phyloP scores from a whole-genome alignment of 129 eudicot species.

The Dittrichia graveolens region DNA sequence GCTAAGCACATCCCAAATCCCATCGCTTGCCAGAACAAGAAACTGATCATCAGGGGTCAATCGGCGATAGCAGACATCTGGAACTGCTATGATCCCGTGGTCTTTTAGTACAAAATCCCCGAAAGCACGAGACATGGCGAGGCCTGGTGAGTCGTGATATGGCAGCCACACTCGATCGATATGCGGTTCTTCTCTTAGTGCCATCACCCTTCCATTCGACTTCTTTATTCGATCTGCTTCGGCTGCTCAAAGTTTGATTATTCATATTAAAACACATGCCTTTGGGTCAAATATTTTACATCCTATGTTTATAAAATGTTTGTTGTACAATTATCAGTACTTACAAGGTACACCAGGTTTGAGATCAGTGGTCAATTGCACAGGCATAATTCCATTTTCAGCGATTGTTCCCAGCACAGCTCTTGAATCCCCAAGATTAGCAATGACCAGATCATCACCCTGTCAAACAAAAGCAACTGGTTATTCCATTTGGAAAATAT shows the following conservation, averaged over 20 bases:
- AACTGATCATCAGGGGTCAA: conserved; percentile 67
- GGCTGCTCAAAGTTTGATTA: conserved; percentile 35
- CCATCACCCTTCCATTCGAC: conserved; percentile 73
- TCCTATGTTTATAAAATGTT: neutral
- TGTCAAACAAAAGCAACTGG: neutral
- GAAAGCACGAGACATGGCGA: conserved; percentile 95
- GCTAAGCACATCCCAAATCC: conserved; percentile 97
- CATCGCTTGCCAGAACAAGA: conserved; percentile 83
- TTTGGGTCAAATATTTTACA: neutral
- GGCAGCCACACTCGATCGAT: conserved; percentile 92
- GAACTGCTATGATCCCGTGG: conserved; percentile 71
- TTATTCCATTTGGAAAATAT: neutral
- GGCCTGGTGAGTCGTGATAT: conserved; percentile 70
- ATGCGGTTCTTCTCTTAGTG: conserved; percentile 70
- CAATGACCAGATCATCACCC: conserved; percentile 50
- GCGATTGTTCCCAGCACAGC: conserved; percentile 75
- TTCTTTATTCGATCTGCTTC: conserved; percentile 82
- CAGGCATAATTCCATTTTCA: conserved; percentile 64
- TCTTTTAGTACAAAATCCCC: conserved; percentile 81
- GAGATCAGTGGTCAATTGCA: conserved; percentile 78
- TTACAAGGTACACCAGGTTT: conserved; percentile 84
- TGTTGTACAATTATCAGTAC: conserved; percentile 25
- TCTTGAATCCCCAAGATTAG: conserved; percentile 93
- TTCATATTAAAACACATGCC: conserved; percentile 15
- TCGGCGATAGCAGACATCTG: conserved; percentile 59